phyloP scores from a whole-genome alignment of 2,329 filamentous ascomycete species.

The Pyricularia grisea region DNA sequence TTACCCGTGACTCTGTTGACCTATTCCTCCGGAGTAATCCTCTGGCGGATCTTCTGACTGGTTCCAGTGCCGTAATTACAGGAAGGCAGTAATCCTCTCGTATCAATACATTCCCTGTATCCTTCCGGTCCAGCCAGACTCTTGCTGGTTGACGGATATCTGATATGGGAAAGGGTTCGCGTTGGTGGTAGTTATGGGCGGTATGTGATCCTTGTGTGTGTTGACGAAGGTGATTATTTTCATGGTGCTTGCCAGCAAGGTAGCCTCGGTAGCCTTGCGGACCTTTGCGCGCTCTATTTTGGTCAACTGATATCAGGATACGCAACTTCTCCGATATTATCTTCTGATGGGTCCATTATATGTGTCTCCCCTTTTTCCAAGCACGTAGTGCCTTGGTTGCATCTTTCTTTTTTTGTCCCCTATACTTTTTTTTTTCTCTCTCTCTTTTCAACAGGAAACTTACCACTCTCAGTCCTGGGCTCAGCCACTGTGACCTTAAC shows the following conservation, averaged over 20 bases:
- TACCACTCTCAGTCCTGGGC: constrained; percentile 80
- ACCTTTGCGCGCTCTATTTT: constrained; percentile 72
- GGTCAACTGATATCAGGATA: background rate
- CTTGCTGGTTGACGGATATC: constrained; percentile 79
- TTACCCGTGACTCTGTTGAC: background rate
- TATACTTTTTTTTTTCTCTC: background rate
- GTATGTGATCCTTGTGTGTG: constrained; percentile 88
- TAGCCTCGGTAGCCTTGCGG: constrained; percentile 82
- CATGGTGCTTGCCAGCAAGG: constrained; percentile 75
- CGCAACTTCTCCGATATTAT: background rate
- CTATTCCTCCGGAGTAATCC: background rate
- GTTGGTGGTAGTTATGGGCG: constrained; percentile 86
- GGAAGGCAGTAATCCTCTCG: background rate
- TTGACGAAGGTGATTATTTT: constrained; percentile 87
- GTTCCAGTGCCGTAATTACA: too few relatives aligned
- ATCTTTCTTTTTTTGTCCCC: background rate
- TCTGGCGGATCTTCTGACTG: too few relatives aligned
- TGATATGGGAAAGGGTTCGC: constrained; percentile 93
- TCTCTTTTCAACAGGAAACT: constrained; percentile 18
- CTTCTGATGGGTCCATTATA: background rate
- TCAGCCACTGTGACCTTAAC: constrained; percentile 89
- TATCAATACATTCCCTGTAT: constrained; percentile 60
- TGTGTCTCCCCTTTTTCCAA: background rate
- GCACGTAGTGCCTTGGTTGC: background rate
- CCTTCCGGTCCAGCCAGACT: constrained; percentile 67